Evolutionary conservation across 2,329 filamentous ascomycete species (phyloP), one percentile per base, ranked within the genome.

Genomic region (Plenodomus tracheiphilus): DNA sequence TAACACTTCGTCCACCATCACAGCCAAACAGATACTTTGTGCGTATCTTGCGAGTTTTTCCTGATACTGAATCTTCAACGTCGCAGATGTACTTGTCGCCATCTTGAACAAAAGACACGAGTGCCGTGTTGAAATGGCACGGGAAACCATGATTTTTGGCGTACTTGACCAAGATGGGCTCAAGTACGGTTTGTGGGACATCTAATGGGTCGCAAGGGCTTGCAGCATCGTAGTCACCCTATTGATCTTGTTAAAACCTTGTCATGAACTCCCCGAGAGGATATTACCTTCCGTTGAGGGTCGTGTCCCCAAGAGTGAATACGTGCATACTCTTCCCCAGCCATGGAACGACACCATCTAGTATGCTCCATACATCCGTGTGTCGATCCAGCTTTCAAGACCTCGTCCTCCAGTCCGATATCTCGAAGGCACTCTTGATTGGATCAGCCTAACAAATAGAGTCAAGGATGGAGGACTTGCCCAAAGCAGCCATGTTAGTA

Each of bases 21-120:
- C 78, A 80, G 2, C 83, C 84, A 51, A 85, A 82, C 6, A 86
- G 70, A 53, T 82, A 86, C 45, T 78, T 79, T 0, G 81, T 77
- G 6, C 72, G 71, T 30, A 86, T 75, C n/a, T 58, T 55, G 63
- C 79, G 82, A 13, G 66, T 51, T 3, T 54, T 35, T 1, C 66
- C 63, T 0, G 73, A 68, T 5, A 75, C 20, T 5, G 66, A 69
- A 43, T 77, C 72, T 40, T 63, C 58, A 16, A 77, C 45, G 2
- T 20, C 41, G 13, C 28, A 41, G 11, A 34, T 18, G 13, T 41
- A 21, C 15, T 7, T 63, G 35, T 61, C 65, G 6, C 50, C 58
- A 21, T 51, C 48, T 49, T 65, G 21, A 22, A 30, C 43, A 40
- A 68, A 68, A 30, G 55, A 47, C 18, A 68, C 22, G 43, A 77